phyloP scores from a whole-genome alignment of 2,329 filamentous ascomycete genomes.

The Coniochaeta prunicola region DNA sequence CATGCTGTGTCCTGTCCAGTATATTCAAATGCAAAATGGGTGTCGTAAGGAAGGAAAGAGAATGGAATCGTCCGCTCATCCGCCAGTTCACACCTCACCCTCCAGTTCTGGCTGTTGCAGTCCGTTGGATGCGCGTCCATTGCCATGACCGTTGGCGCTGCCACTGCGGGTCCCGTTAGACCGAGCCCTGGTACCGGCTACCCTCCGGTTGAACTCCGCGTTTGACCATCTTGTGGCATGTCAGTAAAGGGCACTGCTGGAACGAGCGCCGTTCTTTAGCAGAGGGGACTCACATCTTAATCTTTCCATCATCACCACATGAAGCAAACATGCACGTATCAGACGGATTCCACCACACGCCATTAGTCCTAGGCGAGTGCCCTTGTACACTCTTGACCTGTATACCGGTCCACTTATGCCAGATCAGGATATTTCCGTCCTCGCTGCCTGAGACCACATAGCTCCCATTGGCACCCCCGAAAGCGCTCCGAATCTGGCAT shows the following conservation, averaged over 20 bases:
- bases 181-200: background rate
- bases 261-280: background rate
- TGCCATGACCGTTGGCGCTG: background rate
- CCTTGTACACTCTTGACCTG: slow-evolving; percentile 70
- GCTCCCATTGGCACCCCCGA: slow-evolving; percentile 86
- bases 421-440: slow-evolving; percentile 72
- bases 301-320: slow-evolving; percentile 77
- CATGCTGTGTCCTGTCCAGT: background rate
- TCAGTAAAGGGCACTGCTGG: background rate
- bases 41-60: background rate
- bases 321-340: slow-evolving; percentile 83
- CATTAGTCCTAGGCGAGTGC: slow-evolving; percentile 73
- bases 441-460: slow-evolving; percentile 91
- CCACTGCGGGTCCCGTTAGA: background rate
- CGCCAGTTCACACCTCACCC: background rate
- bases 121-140: background rate
- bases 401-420: slow-evolving; percentile 77
- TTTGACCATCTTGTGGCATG: slow-evolving; percentile 5
- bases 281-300: slow-evolving; percentile 66
- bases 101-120: background rate
- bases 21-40: background rate
- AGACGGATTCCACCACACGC: slow-evolving; percentile 80
- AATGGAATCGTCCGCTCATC: background rate
- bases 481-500: slow-evolving; percentile 73
- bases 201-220: background rate